Conservation (phyloP, 2,329 filamentous ascomycete species). For the Didymella exigua region DNA sequence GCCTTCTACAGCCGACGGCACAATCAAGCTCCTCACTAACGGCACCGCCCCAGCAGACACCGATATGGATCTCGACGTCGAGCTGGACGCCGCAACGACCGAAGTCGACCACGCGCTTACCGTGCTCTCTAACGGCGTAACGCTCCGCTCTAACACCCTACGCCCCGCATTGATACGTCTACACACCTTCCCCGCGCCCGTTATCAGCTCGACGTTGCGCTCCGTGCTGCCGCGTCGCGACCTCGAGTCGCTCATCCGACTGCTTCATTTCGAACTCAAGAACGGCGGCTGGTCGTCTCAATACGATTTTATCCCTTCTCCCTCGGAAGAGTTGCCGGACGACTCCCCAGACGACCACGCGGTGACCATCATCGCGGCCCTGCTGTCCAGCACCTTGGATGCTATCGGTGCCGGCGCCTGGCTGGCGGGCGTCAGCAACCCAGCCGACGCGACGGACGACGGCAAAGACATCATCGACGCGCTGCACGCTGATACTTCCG, state of each 20-base stretch:
- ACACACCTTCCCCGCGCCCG: constrained; percentile 65
- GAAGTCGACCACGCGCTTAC: constrained; percentile 72
- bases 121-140: constrained; percentile 68
- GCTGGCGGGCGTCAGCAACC: constrained; percentile 60
- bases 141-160: constrained; percentile 66
- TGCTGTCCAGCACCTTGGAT: constrained; percentile 76
- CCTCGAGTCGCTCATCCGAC: constrained; percentile 71
- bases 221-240: constrained; percentile 69
- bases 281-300: constrained; percentile 77
- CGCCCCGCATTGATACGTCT: constrained; percentile 73
- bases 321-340: constrained; percentile 48
- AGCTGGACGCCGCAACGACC: constrained; percentile 49
- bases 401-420: constrained; percentile 76
- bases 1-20: constrained; percentile 28
- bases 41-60: constrained; percentile 30
- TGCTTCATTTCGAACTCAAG: constrained; percentile 74
- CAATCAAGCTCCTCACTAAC: constrained; percentile 51
- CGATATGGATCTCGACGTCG: constrained; percentile 44
- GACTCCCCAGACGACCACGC: constrained; percentile 68
- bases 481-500: constrained; percentile 71
- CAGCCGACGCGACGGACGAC: constrained; percentile 56
- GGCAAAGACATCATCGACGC: constrained; percentile 68
- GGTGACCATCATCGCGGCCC: constrained; percentile 72
- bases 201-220: constrained; percentile 68
- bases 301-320: constrained; percentile 66